Conservation (phyloP, 2,329 filamentous ascomycete genomes). For the Lachnellula hyalina region DNA sequence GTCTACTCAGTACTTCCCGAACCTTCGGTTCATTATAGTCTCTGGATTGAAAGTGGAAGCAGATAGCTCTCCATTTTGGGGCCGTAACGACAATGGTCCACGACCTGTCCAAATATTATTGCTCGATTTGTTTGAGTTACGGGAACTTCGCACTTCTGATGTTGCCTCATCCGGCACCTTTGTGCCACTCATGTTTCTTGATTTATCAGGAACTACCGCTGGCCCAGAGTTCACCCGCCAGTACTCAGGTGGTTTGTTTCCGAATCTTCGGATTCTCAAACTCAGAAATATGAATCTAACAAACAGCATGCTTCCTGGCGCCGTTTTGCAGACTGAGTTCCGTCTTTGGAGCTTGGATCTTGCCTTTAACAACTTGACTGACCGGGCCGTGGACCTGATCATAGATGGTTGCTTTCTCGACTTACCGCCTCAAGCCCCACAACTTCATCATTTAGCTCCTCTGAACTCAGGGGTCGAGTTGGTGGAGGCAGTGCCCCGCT, state of each 20-base stretch:
- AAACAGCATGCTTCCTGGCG: constrained; percentile 32
- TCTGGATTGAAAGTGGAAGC: constrained; percentile 35
- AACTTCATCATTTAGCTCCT: neutral
- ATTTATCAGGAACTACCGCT: neutral
- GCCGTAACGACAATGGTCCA: neutral
- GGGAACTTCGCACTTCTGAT: neutral
- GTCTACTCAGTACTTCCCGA: neutral
- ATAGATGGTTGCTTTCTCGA: constrained; percentile 31
- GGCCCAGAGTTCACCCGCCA: neutral
- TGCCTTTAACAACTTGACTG: constrained; percentile 46
- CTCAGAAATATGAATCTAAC: constrained; percentile 43
- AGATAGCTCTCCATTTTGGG: neutral
- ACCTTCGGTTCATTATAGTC: constrained; percentile 43
- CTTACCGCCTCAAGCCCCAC: neutral
- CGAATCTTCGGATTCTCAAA: constrained; percentile 48
- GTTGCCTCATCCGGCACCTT: neutral
- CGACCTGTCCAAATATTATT: neutral
- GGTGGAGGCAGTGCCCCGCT: constrained; percentile 11
- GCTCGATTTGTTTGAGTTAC: neutral
- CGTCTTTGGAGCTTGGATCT: constrained; percentile 55
- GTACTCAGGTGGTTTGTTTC: constrained; percentile 31
- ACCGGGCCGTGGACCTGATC: constrained; percentile 36
- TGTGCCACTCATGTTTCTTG: neutral
- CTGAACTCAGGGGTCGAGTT: neutral
- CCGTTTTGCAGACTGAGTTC: constrained; percentile 33